Base-by-base conservation (phyloP, 2,329 filamentous ascomycete genomes). In the Colletotrichum chrysophilum region DNA sequence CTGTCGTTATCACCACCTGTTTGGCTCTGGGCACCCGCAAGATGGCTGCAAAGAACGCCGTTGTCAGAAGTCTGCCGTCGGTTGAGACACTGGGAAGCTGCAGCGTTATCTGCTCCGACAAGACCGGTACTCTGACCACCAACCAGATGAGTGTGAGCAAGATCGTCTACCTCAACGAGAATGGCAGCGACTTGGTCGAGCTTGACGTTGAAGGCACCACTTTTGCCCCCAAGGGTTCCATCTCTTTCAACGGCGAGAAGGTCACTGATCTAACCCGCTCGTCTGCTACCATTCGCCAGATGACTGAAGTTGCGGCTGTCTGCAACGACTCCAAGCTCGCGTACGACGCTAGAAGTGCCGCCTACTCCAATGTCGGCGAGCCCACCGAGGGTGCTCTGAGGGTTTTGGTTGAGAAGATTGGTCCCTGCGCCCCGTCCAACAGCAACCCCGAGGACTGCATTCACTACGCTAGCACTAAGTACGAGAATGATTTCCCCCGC, bases 141-240 rank as follows among this genome's bases (percentile, higher is more conserved):
- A 99, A 99, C 87, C 96, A 98, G 86, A 99, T 99, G 97, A 98
- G 97, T 82, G 97, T 98, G 72, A 97, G 93, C 88, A 98, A 96
- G 86, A 87, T 98, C 71, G 94, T 98, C 64, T 95, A 96, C 83
- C 89, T 99, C 79, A 93, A 91, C 80, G 92, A 94, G 79, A 85
- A 91, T 75, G 96, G 95, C 65, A 91, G 88, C 70, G 93, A 91
- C 74, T 88, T 98, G 28, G 94, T 96, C 80, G 96, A 98, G 83
- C 90, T 98, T 64, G 93, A 97, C 76, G 94, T 99, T 34, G 94
- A 98, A 83, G 97, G 97, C 60, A 98, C 96, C 2, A 98, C 95
- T 62, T 98, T 98, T 83, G 91, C 95, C 38, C 97, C 96, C 7
- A 91, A 93, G 79, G 97, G 96, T 66, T 89, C 91, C 30, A 91